Base-by-base conservation (phyloP, 2,329 filamentous ascomycete genomes). In the Spiromastix sp. region DNA sequence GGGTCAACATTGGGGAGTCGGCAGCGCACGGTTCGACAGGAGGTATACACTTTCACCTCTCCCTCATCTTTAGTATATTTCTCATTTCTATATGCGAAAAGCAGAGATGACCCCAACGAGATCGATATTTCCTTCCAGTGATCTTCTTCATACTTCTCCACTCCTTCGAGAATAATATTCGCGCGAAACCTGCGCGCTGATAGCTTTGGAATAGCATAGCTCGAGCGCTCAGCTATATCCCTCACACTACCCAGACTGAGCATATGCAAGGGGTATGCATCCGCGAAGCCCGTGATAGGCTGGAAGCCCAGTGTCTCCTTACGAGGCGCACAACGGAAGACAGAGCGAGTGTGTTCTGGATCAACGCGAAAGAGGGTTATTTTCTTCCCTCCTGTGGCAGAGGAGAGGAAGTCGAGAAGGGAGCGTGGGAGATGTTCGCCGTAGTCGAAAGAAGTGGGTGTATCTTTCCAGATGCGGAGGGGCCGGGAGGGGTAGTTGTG, bases 1-100 rank as follows among this genome's bases (percentile, higher is more conserved):
- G 70, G 73, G 44, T 77, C 66, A 2, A 75, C 71, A 46, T 77
- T 77, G 0, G 72, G 72, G 11, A 79, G 48, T 30, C 64, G 66
- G 50, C 74, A 77, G 30, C 73, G 61, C 3, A 72, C 65, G 8
- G 72, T 74, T n/a, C 71, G 67, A 48, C 70, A 74, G 2, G 64
- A 65, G 8, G 73, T 65, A 42, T 74, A 59, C 16, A 61, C 49
- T 29, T 59, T 50, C 2, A 50, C 39, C 1, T 35, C 20, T 19
- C 59, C 61, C 10, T 49, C 46, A 5, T 45, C 42, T 9, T 48
- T 4, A 11, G 15, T 17, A 6, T 10, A 11, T 9, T 35, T 18
- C 25, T 13, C 10, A 12, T 35, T 22, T 21, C 7, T 19, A 7
- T 16, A 24, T 3, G 6, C 25, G 16, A 20, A 29, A 22, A 40